Conservation (phyloP, 2,329 filamentous ascomycete species). For the Thielaviopsis euricoi region DNA sequence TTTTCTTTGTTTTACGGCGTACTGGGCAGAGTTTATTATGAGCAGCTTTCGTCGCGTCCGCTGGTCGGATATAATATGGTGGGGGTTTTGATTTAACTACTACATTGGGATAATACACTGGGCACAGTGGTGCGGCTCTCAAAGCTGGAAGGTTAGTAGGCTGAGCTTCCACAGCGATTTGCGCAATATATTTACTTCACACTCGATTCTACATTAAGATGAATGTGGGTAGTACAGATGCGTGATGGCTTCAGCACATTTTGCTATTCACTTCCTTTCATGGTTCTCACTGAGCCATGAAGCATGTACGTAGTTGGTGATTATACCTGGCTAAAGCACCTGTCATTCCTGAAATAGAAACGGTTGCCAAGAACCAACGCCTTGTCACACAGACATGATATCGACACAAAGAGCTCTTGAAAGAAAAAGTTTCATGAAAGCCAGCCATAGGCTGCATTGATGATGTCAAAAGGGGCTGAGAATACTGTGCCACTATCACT, state of each 20-base stretch:
- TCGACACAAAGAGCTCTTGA: neutral
- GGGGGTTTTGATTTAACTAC: neutral
- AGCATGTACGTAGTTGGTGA: too few species aligned
- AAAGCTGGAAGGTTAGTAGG: neutral
- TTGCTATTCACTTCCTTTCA: too few species aligned
- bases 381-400: neutral
- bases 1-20: neutral
- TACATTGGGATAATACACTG: neutral
- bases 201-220: too few species aligned
- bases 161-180: neutral
- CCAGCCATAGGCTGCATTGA: too few species aligned
- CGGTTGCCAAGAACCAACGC: neutral
- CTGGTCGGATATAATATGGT: neutral
- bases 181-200: neutral
- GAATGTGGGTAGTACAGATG: too few species aligned
- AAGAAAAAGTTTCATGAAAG: neutral
- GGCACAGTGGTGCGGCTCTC: neutral
- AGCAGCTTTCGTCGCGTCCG: conserved; percentile 2
- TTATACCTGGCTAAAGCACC: neutral
- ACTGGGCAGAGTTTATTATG: neutral
- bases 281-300: neutral
- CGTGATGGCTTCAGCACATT: too few species aligned
- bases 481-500: too few species aligned
- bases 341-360: too few species aligned
- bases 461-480: too few species aligned